Evolutionary conservation across 2,329 filamentous ascomycete genomes (phyloP), one percentile per base, ranked within the genome.

Genomic region (Aspergillus sp.): DNA sequence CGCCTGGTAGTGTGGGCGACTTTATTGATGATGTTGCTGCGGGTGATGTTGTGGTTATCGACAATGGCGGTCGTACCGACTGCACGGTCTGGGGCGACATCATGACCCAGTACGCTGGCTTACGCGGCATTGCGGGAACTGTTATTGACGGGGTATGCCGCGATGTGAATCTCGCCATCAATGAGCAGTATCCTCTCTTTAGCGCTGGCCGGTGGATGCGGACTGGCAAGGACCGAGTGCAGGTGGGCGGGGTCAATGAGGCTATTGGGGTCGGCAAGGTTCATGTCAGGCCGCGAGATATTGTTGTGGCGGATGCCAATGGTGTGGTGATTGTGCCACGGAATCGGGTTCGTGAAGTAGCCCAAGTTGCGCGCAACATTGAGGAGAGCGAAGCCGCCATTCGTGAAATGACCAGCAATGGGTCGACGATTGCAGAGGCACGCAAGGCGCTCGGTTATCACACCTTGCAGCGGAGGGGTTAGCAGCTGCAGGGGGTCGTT

Each of bases 61-160:
- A 75, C 51, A 76, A 76, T 11, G 65, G 68, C 3, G 72, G 73
- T 15, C 73, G 74, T 38, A 76, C 66, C 0, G 72, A 76, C 34
- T 76, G 74, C 17, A 76, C 74, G 2, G 71, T 76, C 4, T 76
- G 74, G 74, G 74, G 74, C 1, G 74, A 76, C 57, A 76, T 75
- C 1, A 75, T 76, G 72, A 76, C 74, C 0, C 72, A 76, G 57
- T 76, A 38, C 34, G 34, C 34, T 5, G 34, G 34, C 4, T 15
- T 13, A 9, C 34, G 34, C 4, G 34, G 34, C 8, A 38, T 38
- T 15, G 34, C 34, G 1, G 34, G 72, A n/a, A 66, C 73, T 1
- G 73, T 74, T 6, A 75, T 76, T 6, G 73, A 75, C 43, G 72
- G 73, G 2, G 72, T 74, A 2, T 76, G 73, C 30, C 72, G 73